Evolutionary conservation across 495 filamentous ascomycete species (phyloP), one percentile per base, ranked within the genome.

Genomic region (Opeltia flavorubescens): DNA sequence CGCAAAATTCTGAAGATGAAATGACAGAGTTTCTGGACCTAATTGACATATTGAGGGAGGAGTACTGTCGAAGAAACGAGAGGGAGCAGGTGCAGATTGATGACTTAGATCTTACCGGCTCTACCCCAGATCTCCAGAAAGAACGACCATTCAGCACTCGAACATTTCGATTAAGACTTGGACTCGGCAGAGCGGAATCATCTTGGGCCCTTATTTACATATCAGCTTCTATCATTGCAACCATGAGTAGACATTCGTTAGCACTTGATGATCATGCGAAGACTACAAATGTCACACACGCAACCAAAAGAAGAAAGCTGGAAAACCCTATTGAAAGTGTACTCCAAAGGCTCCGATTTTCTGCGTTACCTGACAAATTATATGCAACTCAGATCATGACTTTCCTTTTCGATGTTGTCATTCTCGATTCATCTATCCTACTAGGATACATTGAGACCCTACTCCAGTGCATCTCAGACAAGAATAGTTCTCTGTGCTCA

Each of bases 381-480:
- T 82, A 77, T 29, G 81, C 83, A 29, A 63, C 96, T 21, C 87
- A 95, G 52, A 65, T 86, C n/a, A 55, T 94, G 18, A 76, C 83
- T 0, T 93, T 95, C 54, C 66, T 87, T 24, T 58, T 72, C 23
- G 65, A 70, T 30, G 58, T 63, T 21, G 62, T 60, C 48, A 46
- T 54, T 34, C 25, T 53, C 23, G 47, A 50, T 8, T 38, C 43
- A 18, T 11, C 15, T 25, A 39, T 30, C n/a, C 34, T 54, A 23
- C 53, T 53, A 27, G 35, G 31, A 12, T 44, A 69, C 5, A 41
- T 81, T n/a, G 66, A 71, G 40, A 61, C 59, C 40, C 63, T 83
- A 12, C 53, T 66, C 15, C 51, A 65, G 4, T 64, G 59, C 55
- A 66, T 82, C 44, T 56, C 74, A 35, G 77, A 81, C 52, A 75